Conservation (phyloP, 306 rosid genomes). For the Pyrus pyrifolia region DNA sequence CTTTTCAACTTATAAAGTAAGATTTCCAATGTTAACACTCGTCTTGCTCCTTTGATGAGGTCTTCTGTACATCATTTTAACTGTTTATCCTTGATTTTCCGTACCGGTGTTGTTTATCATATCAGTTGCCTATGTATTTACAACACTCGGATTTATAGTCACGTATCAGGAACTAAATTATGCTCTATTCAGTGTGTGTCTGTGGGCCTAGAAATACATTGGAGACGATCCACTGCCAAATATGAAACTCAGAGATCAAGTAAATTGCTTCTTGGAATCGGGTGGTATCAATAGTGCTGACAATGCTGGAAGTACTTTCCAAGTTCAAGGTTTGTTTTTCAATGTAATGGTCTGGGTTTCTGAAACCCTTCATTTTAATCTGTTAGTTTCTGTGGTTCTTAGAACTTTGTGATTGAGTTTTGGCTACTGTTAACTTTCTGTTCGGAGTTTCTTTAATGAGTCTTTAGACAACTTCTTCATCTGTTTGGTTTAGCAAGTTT, state of each 20-base stretch:
- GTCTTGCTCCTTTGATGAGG: neutral
- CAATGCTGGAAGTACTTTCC: slow-evolving; percentile 76
- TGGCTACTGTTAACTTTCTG: slow-evolving; percentile 20
- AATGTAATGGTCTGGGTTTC: neutral
- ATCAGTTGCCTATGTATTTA: neutral
- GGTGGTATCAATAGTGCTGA: slow-evolving; percentile 97
- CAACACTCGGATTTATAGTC: slow-evolving; percentile 12
- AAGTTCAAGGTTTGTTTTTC: slow-evolving; percentile 71
- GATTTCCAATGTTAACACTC: neutral
- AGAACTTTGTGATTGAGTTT: slow-evolving; percentile 38
- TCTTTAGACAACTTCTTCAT: too few species aligned
- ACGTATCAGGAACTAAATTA: slow-evolving; percentile 79
- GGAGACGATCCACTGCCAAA: slow-evolving; percentile 90
- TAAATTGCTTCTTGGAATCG: slow-evolving; percentile 78
- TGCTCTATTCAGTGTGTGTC: slow-evolving; percentile 61
- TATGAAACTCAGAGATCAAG: slow-evolving; percentile 81
- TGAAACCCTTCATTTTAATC: neutral
- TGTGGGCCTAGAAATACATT: slow-evolving; percentile 82
- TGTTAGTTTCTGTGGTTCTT: neutral
- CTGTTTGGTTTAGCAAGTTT: too few species aligned
- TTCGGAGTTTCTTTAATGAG: too few species aligned
- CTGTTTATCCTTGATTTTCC: neutral
- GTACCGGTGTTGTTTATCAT: neutral
- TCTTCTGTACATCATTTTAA: neutral
- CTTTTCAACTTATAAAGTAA: neutral